A percentile compares a stretch with the other conserved stretches of the same genome.
phyloP scores from a whole-genome alignment of 768 basidiomycete species.

The Kwoniella mangroviensis region DNA sequence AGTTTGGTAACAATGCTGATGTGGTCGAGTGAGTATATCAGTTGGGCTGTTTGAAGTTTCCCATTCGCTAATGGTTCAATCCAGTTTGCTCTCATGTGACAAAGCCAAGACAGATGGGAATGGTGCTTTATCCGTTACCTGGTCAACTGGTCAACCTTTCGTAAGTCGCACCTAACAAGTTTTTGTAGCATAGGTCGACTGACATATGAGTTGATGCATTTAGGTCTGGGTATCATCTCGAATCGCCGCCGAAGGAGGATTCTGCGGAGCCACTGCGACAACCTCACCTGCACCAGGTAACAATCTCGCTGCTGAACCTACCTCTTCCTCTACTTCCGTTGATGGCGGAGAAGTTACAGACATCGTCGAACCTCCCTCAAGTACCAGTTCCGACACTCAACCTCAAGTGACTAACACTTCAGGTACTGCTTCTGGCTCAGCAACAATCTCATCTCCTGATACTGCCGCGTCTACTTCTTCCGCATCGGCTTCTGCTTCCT shows the following conservation, averaged over 20 bases:
- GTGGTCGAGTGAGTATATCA: constrained; percentile 39
- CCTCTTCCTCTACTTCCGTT: background rate
- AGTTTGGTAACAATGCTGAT: constrained; percentile 23
- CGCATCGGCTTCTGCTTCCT: background rate
- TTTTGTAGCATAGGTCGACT: too few species aligned
- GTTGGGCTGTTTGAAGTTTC: too few species aligned
- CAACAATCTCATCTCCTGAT: constrained; percentile 9
- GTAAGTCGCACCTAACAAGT: constrained; percentile 22
- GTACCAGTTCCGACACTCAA: background rate
- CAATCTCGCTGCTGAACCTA: constrained; percentile 3
- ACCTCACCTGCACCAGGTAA: background rate
- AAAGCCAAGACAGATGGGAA: constrained; percentile 20
- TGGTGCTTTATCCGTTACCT: constrained; percentile 35
- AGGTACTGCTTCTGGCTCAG: background rate
- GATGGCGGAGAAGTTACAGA: background rate
- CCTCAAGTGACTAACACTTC: background rate
- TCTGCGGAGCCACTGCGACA: constrained; percentile 19
- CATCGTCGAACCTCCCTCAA: constrained; percentile 5
- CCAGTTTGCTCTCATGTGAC: constrained; percentile 38
- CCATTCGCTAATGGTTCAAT: background rate
- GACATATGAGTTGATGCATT: too few species aligned
- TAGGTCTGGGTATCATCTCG: constrained; percentile 27
- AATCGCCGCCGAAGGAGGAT: constrained; percentile 24
- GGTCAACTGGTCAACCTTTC: constrained; percentile 39
- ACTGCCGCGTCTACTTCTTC: background rate